A percentile compares a stretch with the other conserved stretches of the same genome.
Conservation (phyloP, 306 rosid genomes). For the Vigna radiata region DNA sequence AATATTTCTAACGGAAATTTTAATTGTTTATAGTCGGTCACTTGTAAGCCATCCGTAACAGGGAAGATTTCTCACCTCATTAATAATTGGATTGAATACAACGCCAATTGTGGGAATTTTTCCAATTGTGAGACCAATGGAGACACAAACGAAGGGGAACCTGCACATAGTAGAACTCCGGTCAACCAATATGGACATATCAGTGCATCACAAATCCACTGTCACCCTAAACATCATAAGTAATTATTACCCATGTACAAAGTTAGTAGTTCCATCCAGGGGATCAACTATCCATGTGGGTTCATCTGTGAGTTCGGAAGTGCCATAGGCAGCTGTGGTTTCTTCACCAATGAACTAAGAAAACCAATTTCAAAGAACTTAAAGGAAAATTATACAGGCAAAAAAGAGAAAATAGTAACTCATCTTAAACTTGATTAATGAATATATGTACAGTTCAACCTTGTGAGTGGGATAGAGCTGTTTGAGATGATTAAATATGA, state of each 20-base stretch:
- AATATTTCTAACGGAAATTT: conserved; percentile 23
- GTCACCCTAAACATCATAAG: conserved; percentile 41
- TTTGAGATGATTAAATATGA: conserved; percentile 85
- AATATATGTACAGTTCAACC: conserved; percentile 49
- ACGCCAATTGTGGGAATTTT: conserved; percentile 88
- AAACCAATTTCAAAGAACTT: conserved; percentile 38
- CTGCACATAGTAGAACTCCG: conserved; percentile 48
- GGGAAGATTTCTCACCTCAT: conserved; percentile 72
- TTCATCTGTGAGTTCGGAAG: conserved; percentile 87
- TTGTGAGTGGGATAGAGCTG: conserved; percentile 81
- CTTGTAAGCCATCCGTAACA: conserved; percentile 14
- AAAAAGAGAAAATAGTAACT: neutral
- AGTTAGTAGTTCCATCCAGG: conserved; percentile 96
- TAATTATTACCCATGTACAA: conserved; percentile 85
- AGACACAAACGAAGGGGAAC: conserved; percentile 95
- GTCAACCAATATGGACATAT: conserved; percentile 33
- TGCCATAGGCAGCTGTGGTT: conserved; percentile 89
- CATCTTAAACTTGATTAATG: conserved; percentile 20
- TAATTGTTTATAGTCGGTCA: conserved; percentile 8
- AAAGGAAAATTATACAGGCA: conserved; percentile 2
- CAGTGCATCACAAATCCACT: conserved; percentile 15
- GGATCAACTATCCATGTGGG: conserved; percentile 99
- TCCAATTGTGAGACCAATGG: conserved; percentile 92
- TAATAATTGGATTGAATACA: conserved; percentile 90
- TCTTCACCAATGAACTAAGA: conserved; percentile 95